A percentile compares a stretch with the other conserved stretches of the same genome.
Conservation (phyloP, 148 eudicot genomes). For the Chenopodium quinoa region DNA sequence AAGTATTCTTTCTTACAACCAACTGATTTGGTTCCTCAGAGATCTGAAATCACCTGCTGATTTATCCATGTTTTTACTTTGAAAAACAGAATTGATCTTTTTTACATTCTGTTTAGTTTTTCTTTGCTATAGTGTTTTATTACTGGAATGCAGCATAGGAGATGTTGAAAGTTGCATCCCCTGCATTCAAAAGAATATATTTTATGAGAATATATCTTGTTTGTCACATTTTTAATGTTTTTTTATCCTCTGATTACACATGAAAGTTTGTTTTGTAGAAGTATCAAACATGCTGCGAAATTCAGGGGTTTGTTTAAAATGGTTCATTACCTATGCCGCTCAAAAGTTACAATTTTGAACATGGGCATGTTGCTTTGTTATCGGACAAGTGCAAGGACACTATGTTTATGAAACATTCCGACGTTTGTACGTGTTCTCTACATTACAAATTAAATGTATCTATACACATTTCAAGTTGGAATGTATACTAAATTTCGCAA, state of each 20-base stretch:
- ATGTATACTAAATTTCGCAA: too few species aligned
- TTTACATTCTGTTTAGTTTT: not conserved
- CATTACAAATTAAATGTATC: too few species aligned
- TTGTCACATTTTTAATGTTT: not conserved
- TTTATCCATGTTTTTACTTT: not conserved
- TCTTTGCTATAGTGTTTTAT: not conserved
- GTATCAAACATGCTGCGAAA: not conserved
- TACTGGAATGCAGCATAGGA: conserved; percentile 25
- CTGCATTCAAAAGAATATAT: conserved; percentile 18
- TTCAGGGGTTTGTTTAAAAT: not conserved
- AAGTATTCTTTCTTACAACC: conserved; percentile 37
- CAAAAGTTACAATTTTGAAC: too few species aligned
- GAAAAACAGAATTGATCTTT: not conserved
- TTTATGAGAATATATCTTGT: not conserved
- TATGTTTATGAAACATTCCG: too few species aligned
- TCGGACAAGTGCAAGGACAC: too few species aligned
- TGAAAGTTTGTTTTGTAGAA: not conserved
- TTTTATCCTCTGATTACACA: too few species aligned
- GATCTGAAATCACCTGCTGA: conserved; percentile 32
- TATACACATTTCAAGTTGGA: too few species aligned
- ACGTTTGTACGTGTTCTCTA: too few species aligned
- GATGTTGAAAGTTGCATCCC: conserved; percentile 32
- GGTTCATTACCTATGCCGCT: not conserved
- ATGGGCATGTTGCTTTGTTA: too few species aligned
- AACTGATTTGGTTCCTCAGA: conserved; percentile 38